Evolutionary conservation across 2,329 filamentous ascomycete species (phyloP).

Genomic region (Exophiala dermatitidis): DNA sequence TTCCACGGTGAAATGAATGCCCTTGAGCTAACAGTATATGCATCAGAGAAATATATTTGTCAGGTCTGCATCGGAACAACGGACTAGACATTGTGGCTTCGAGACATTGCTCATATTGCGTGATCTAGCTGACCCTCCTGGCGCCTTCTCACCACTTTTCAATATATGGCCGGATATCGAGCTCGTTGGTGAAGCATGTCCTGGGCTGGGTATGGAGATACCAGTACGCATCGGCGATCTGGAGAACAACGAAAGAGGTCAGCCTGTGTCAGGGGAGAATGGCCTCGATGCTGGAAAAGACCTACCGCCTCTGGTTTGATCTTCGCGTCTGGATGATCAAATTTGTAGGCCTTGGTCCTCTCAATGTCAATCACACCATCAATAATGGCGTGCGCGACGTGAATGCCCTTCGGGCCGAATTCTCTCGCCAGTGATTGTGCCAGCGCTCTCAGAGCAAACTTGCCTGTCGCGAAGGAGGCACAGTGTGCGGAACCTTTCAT

Average conservation of each 20-base stretch:
- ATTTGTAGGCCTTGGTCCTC: conserved; percentile 54
- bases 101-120: not conserved
- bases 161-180: conserved; percentile 52
- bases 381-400: conserved; percentile 74
- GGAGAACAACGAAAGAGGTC: conserved; percentile 11
- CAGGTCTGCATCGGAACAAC: no score
- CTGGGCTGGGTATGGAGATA: conserved; percentile 71
- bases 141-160: conserved; percentile 63
- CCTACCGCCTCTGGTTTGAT: conserved; percentile 67
- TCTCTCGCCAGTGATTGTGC: conserved; percentile 71
- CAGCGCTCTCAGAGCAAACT: conserved; percentile 70
- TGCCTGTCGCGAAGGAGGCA: conserved; percentile 66
- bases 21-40: no score
- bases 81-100: no score
- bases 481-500: conserved; percentile 64
- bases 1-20: no score
- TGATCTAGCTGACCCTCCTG: not conserved
- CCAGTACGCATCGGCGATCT: conserved; percentile 88
- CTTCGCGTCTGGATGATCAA: conserved; percentile 57
- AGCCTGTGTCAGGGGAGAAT: not conserved
- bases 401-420: conserved; percentile 76
- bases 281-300: conserved; percentile 20
- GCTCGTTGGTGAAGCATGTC: conserved; percentile 64
- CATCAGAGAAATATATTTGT: no score
- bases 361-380: conserved; percentile 82